Percentiles rank a stretch among this genome's conserved stretches.
phyloP scores from a whole-genome alignment of 495 filamentous ascomycete genomes.

The Tuber microsphaerosporum region DNA sequence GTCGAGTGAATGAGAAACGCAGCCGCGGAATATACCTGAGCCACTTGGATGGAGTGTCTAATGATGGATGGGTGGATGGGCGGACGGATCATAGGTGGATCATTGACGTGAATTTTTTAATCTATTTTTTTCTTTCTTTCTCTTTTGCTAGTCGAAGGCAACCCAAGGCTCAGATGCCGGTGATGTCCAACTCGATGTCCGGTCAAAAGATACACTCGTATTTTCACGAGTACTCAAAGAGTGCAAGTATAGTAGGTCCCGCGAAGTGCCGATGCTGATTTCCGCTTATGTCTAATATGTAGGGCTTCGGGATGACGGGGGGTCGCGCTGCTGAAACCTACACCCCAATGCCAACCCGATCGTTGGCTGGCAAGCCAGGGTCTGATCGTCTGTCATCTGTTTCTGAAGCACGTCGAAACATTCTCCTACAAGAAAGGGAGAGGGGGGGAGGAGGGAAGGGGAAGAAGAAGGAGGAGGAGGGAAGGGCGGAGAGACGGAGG shows the following conservation, averaged over 20 bases:
- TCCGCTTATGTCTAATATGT: conserved; percentile 24
- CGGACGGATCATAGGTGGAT: not conserved
- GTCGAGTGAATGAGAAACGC: not conserved
- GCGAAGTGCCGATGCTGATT: conserved; percentile 35
- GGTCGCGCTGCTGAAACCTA: not conserved
- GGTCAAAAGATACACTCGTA: not conserved
- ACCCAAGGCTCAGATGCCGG: conserved; percentile 1
- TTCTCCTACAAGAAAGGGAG: not conserved
- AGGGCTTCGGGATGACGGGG: conserved; percentile 25
- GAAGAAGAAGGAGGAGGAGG: not conserved
- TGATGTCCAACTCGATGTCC: not conserved
- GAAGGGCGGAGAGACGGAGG: not conserved
- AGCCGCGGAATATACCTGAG: not conserved
- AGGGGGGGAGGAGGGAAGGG: not conserved
- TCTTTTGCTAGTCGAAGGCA: not conserved
- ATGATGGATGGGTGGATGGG: not conserved
- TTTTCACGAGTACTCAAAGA: not conserved
- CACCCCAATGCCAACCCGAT: conserved; percentile 30
- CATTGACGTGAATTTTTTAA: not conserved
- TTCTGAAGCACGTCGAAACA: conserved; percentile 4
- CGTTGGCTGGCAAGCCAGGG: not conserved
- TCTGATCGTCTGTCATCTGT: conserved; percentile 2
- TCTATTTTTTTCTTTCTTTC: not conserved
- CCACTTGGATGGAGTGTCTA: not conserved
- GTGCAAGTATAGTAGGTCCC: not conserved